Base-by-base conservation (phyloP, 202 grass and related monocot species). In the Zizania palustris region DNA sequence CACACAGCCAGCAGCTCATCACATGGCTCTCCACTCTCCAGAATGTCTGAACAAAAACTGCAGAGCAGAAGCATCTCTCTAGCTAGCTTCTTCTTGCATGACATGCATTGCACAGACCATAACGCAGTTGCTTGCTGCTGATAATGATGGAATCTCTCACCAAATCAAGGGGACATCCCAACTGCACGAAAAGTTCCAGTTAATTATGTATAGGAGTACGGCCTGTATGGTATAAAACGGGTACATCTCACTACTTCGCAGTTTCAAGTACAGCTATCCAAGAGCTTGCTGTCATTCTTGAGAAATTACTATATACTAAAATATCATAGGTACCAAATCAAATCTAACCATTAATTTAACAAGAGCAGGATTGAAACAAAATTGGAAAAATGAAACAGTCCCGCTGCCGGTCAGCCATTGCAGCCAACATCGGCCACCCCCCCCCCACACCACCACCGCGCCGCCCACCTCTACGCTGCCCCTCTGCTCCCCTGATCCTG, bases 11-110 rank as follows among this genome's bases (percentile, higher is more conserved):
- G 7, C 33, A 76, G 16, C 68, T 63, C 69, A 74, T 69, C 44
- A 87, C 85, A 87, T 68, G 85, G 79, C 11, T 19, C 16, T 33
- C 65, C n/a, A n/a, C 51, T 20, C 51, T 53, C 50, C n/a, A 19
- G 51, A 55, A 55, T 55, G 51, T 55, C 51, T 55, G 51, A 19
- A 16, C 51, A 55, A 55, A 55, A 55, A 19, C 51, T 55, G 51
- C 18, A 55, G 6, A n/a, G 4, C 51, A 54, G 13, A 51, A 55
- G 20, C n/a, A 55, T 55, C 19, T 55, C 51, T 55, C 28, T 20
- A 55, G 20, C 7, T 55, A 20, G 7, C 51, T 55, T 55, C 51
- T 55, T 55, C 3, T 20, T n/a, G 19, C 51, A 55, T 55, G 51
- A n/a, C 51, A 9, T 55, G 51, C 51, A 55, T 28, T 28, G 28